phyloP scores from a whole-genome alignment of 139 green algal genomes.

The Desmodesmus armatus region DNA sequence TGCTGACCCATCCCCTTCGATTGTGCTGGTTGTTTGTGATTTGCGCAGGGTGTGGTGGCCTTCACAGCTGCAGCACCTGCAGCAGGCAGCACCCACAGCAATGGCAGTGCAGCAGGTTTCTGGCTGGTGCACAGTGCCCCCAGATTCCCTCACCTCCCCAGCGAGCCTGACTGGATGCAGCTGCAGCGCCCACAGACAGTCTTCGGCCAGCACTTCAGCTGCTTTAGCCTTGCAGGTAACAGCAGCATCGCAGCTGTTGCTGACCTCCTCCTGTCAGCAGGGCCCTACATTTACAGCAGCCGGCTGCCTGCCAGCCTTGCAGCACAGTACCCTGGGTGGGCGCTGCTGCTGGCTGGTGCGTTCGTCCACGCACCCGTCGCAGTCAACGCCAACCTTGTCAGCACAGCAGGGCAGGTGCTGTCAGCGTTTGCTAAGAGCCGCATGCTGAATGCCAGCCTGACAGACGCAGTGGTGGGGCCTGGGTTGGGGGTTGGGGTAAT shows the following conservation, averaged over 20 bases:
- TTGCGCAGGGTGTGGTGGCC: slow-evolving; percentile 33
- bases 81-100: slow-evolving; percentile 4
- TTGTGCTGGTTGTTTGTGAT: too few species aligned
- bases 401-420: not conserved
- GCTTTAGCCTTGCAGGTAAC: slow-evolving; percentile 12
- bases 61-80: slow-evolving; percentile 25
- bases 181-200: slow-evolving; percentile 18
- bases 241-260: not conserved
- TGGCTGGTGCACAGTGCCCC: slow-evolving; percentile 43
- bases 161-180: not conserved
- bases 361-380: not conserved
- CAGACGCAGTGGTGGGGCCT: slow-evolving; percentile 13
- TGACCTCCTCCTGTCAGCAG: slow-evolving; percentile 23
- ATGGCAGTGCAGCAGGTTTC: slow-evolving; percentile 12
- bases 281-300: slow-evolving; percentile 37
- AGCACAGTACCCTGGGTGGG: slow-evolving; percentile 7
- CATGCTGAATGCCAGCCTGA: not conserved
- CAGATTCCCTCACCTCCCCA: slow-evolving; percentile 16
- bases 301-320: not conserved
- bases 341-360: not conserved
- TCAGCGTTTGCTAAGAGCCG: slow-evolving; percentile 10
- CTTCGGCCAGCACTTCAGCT: slow-evolving; percentile 43
- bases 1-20: too few species aligned
- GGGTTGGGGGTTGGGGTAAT: slow-evolving; percentile 11
- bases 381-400: not conserved